Evolutionary conservation across 2,329 filamentous ascomycete genomes (phyloP), one percentile per base, ranked within the genome.

Genomic region (Fusarium sp.): DNA sequence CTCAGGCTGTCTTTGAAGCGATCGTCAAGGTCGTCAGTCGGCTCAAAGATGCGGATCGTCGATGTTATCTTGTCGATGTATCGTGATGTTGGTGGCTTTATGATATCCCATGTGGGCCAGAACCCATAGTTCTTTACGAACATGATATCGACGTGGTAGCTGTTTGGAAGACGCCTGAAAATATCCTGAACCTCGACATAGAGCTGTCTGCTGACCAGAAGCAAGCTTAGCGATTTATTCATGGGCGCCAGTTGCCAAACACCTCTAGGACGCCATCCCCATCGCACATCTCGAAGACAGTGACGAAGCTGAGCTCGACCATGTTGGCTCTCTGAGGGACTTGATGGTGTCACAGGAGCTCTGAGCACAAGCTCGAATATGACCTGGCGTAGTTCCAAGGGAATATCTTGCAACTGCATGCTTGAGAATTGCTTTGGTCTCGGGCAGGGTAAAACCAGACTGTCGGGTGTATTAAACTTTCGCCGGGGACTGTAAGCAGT

Each of bases 61-160:
- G 54, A 51, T 6, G 42, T 42, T 4, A 74, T 17, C 20, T 45
- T 57, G 18, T 67, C 38, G 12, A 73, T 44, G n/a, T 70, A 55
- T 11, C 41, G 32, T 14, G 57, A 57, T 5, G 9, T n/a, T 1
- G 70, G 71, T 1, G 13, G 45, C 26, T 60, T 66, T 2, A 24
- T 30, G 5, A 73, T 17, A 9, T 44, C 15, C 62, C 58, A 74
- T 2, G 70, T 71, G 0, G 58, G 35, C 70, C 58, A 74, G 1
- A 71, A 26, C 4, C 71, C 66, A 12, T 36, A 30, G 14, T 54
- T 17, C 8, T 71, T 71, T 1, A 74, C 38, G 18, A 71, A 51
- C 61, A 71, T 74, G 15, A 74, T 41, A 15, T 74, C 66, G 18
- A 74, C 57, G 6, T 74, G 38, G 11, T 64, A 71, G 4, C n/a